phyloP scores from a whole-genome alignment of 1,284 basidiomycete genomes.

The Tremellales sp. region DNA sequence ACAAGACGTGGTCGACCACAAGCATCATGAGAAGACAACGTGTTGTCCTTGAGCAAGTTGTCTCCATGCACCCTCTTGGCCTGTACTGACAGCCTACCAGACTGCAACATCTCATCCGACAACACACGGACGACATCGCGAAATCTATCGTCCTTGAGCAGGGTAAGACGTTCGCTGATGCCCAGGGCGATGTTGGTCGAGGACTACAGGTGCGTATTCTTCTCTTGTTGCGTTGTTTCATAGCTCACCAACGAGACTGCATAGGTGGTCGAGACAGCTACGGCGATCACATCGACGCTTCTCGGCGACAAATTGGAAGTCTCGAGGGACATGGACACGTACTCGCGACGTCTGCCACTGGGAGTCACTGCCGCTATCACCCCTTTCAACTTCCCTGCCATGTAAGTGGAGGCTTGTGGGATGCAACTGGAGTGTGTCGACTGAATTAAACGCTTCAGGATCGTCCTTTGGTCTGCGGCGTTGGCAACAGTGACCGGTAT shows the following conservation, averaged over 20 bases:
- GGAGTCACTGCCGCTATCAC: conserved; percentile 65
- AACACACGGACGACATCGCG: conserved; percentile 59
- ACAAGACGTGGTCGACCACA: conserved; percentile 82
- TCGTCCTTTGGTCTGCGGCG: conserved; percentile 92
- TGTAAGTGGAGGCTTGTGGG: conserved; percentile 52
- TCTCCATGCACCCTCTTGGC: neutral
- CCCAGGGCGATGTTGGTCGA: conserved; percentile 88
- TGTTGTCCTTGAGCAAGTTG: conserved; percentile 76
- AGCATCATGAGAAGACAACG: conserved; percentile 82
- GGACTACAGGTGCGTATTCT: conserved; percentile 56
- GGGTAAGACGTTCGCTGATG: conserved; percentile 85
- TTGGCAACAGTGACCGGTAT: conserved; percentile 48
- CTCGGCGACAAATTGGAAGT: conserved; percentile 92
- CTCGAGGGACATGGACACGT: conserved; percentile 96
- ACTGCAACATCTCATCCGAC: conserved; percentile 71
- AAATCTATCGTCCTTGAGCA: conserved; percentile 74
- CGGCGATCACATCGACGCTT: conserved; percentile 75
- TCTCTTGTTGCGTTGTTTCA: neutral
- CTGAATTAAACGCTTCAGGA: conserved; percentile 57
- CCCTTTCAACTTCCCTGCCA: conserved; percentile 88
- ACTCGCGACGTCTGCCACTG: conserved; percentile 41
- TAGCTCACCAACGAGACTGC: neutral
- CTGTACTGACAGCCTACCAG: conserved; percentile 46
- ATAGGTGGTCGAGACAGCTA: conserved; percentile 85
- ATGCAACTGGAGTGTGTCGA: neutral